phyloP scores from a whole-genome alignment of 2,329 filamentous ascomycete genomes.

The Aspergillus sp. region DNA sequence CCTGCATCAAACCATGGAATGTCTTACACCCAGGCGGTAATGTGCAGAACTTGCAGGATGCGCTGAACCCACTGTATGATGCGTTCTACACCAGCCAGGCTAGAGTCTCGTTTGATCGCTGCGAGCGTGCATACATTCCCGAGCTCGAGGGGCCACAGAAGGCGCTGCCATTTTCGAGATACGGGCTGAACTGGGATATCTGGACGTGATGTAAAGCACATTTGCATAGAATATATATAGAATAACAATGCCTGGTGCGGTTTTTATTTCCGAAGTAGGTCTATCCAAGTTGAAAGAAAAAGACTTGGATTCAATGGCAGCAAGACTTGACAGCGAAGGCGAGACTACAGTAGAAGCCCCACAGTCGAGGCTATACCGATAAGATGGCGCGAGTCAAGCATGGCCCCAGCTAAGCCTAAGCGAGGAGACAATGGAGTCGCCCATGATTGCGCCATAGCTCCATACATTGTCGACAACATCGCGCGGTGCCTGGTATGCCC shows the following conservation, averaged over 20 bases:
- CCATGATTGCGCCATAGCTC: slow-evolving; percentile 10
- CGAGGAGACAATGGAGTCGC: not conserved
- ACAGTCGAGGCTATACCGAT: not conserved
- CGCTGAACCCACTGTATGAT: slow-evolving; percentile 31
- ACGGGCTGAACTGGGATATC: slow-evolving; percentile 21
- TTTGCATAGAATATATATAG: too few species aligned
- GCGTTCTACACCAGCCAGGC: slow-evolving; percentile 34
- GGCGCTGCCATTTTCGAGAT: slow-evolving; percentile 9
- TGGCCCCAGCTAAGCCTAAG: not conserved
- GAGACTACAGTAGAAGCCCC: not conserved
- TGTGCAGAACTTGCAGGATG: slow-evolving; percentile 33
- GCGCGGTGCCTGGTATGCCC: not conserved
- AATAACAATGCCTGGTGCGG: too few species aligned
- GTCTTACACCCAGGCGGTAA: slow-evolving; percentile 33
- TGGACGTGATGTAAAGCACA: not conserved
- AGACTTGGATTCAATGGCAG: too few species aligned
- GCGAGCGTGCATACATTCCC: slow-evolving; percentile 37
- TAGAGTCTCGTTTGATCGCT: slow-evolving; percentile 35
- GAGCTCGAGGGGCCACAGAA: slow-evolving; percentile 37
- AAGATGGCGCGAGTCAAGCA: not conserved
- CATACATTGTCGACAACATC: slow-evolving; percentile 7
- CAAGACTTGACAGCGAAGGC: too few species aligned
- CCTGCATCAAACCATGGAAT: slow-evolving; percentile 40
- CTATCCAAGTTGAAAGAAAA: too few species aligned
- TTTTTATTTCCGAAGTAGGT: too few species aligned